Evolutionary conservation across 2,329 filamentous ascomycete species (phyloP), one percentile per base, ranked within the genome.

Genomic region (Colletotrichum limetticola): DNA sequence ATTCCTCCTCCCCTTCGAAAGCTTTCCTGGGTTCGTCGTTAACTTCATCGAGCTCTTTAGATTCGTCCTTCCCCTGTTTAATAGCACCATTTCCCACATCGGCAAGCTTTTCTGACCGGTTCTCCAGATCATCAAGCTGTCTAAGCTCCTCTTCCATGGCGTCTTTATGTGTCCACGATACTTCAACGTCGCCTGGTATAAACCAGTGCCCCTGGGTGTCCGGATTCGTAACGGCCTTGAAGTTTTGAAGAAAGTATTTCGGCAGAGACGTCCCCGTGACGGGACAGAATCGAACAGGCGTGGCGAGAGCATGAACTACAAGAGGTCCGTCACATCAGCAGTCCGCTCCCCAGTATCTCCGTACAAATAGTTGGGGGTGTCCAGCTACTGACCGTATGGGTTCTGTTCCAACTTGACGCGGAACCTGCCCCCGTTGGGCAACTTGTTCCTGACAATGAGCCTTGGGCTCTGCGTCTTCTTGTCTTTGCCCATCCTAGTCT

Each of bases 181-280:
- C 24, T 11, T 57, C 72, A 37, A 55, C 60, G 14, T 67, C 71
- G 9, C 81, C 83, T 0, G 91, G 91, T 19, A 91, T 83, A 79
- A 87, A 89, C 89, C 90, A 93, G 0, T 87, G 83, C 2, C 82
- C 76, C 0, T 80, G 78, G 0, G 88, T 89, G 11, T 85, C 81
- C 0, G 91, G 91, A 68, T 93, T 87, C 1, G 82, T 78, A 14
- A 91, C 82, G 2, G 91, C 77, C 32, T 87, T 85, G 72, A 94
- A 91, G 37, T 89, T 84, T 67, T 93, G 88, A 5, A 94, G 82
- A 78, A 94, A 92, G 77, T 87, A 90, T 16, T 80, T 81, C 1
- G 93, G 93, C 7, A 94, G 80, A 1, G 78, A 77, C 0, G 80
- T 78, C 0, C 77, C 74, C 1, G 91, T 90, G 37, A 87, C 78